A percentile compares a stretch with the other conserved stretches of the same genome.
Evolutionary conservation across 306 rosid species (phyloP).

Genomic region (Castanospermum australe): DNA sequence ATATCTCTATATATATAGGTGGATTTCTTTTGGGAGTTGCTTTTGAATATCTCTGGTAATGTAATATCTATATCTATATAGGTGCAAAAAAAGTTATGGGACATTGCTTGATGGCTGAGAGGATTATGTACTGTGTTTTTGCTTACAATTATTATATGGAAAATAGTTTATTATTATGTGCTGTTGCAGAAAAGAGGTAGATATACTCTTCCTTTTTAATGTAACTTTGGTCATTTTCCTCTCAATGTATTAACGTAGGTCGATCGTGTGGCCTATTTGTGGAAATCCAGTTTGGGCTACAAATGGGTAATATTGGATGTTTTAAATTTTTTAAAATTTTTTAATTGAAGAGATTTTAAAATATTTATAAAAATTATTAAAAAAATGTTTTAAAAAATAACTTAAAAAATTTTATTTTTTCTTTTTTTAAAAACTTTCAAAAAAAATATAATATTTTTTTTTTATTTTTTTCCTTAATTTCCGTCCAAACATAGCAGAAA

Average conservation of each 20-base stretch:
- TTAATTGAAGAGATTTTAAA: no score
- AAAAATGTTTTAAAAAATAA: no score
- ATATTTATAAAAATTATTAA: no score
- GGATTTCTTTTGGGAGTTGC: conserved; percentile 31
- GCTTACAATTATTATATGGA: conserved; percentile 21
- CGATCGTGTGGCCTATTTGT: background rate
- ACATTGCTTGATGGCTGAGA: background rate
- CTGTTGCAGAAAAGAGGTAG: background rate
- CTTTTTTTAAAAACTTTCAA: no score
- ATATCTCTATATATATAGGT: conserved; percentile 18
- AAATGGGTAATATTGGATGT: background rate
- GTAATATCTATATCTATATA: background rate
- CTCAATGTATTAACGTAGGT: background rate
- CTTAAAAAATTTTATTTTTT: no score
- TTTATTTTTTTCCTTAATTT: no score
- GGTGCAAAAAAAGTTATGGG: background rate
- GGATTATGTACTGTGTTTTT: conserved; percentile 17
- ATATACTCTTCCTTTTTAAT: background rate
- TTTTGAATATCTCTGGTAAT: background rate
- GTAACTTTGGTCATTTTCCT: background rate
- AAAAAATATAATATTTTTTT: no score
- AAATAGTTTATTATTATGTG: background rate
- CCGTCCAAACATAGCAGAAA: no score
- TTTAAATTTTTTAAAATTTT: no score
- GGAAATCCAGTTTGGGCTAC: background rate